phyloP scores from a whole-genome alignment of 202 grass and related monocot species.

The Brachypodium distachyon region DNA sequence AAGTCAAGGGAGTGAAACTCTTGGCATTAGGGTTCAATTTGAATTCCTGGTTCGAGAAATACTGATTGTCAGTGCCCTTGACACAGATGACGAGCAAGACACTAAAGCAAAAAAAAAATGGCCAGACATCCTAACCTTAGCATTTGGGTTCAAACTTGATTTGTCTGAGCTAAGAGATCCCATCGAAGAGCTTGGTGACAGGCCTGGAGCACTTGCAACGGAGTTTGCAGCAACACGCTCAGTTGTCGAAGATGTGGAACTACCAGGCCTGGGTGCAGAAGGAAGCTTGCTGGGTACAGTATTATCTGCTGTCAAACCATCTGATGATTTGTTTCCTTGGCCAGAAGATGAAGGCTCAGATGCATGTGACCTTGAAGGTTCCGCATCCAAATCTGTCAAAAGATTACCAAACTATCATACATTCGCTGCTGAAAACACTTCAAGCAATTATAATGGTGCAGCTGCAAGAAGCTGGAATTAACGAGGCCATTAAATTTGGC shows the following conservation, averaged over 20 bases:
- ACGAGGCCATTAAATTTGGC: background rate
- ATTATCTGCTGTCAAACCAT: slow-evolving; percentile 26
- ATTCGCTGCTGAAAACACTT: background rate
- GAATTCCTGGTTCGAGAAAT: slow-evolving; percentile 75
- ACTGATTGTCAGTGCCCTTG: background rate
- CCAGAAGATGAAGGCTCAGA: slow-evolving; percentile 37
- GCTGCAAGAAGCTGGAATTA: background rate
- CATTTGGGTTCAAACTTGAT: slow-evolving; percentile 83
- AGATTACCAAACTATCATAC: slow-evolving; percentile 5
- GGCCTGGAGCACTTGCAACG: slow-evolving; percentile 41
- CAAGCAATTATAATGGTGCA: background rate
- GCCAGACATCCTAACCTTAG: slow-evolving; percentile 52
- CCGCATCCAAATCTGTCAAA: slow-evolving; percentile 33
- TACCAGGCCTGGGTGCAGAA: slow-evolving; percentile 35
- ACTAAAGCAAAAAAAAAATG: slow-evolving; percentile 2
- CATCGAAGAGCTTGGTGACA: slow-evolving; percentile 87
- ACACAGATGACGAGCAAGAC: slow-evolving; percentile 16
- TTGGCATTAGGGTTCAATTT: slow-evolving; percentile 96
- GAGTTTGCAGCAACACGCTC: slow-evolving; percentile 41
- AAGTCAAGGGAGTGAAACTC: slow-evolving; percentile 60
- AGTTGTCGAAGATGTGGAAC: slow-evolving; percentile 55
- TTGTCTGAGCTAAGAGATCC: slow-evolving; percentile 89
- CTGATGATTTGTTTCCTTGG: slow-evolving; percentile 37
- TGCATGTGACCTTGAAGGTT: slow-evolving; percentile 26
- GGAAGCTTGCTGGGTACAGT: slow-evolving; percentile 34